Evolutionary conservation across 495 filamentous ascomycete genomes (phyloP).

Genomic region (Jackrogersella multiformis): DNA sequence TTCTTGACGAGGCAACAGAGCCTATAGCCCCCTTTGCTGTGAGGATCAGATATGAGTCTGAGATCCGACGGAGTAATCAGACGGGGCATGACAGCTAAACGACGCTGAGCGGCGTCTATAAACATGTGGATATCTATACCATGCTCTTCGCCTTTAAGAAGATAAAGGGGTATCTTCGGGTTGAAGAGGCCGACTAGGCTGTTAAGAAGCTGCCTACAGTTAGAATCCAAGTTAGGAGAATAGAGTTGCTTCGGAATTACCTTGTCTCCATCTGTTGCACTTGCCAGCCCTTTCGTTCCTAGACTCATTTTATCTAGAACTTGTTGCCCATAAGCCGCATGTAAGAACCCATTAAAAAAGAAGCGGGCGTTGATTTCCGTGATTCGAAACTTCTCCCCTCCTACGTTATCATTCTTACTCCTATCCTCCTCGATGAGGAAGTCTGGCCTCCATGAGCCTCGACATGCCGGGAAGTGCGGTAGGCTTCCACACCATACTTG

Average conservation of each 20-base stretch:
- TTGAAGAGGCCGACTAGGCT: neutral
- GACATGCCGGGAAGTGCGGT: neutral
- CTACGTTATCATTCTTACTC: neutral
- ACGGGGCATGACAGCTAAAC: neutral
- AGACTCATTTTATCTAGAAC: neutral
- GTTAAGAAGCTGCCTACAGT: neutral
- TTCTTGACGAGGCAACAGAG: neutral
- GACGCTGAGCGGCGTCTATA: neutral
- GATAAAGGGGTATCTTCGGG: neutral
- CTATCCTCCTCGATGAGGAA: neutral
- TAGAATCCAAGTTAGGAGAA: neutral
- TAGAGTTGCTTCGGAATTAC: neutral
- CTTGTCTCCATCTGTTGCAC: neutral
- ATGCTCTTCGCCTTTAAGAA: neutral
- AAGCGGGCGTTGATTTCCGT: constrained; percentile 11
- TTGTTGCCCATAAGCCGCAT: neutral
- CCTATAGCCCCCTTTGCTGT: neutral
- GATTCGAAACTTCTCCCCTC: neutral
- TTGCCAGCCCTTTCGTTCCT: neutral
- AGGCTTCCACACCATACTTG: neutral
- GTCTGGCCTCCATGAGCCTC: constrained; percentile 8
- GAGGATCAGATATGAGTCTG: neutral
- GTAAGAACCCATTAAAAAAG: constrained; percentile 1
- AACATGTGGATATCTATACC: constrained; percentile 7
- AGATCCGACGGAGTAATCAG: constrained; percentile 1